phyloP scores from a whole-genome alignment of 176 grass and related monocot genomes.

The Aegilops sharonensis region DNA sequence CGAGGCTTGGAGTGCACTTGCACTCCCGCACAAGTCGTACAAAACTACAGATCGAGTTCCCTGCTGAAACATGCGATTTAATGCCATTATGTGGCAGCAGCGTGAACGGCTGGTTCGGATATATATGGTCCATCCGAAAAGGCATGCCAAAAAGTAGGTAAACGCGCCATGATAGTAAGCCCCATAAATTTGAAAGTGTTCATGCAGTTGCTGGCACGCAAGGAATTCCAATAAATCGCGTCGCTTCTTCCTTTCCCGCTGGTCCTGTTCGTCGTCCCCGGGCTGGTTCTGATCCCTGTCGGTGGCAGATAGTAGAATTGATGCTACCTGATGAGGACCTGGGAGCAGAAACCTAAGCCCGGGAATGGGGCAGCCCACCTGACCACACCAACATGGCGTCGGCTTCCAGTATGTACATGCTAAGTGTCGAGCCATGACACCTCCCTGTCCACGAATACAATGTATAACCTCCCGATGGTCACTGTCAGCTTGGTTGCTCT shows the following conservation, averaged over 20 bases:
- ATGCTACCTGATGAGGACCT: conserved; percentile 28
- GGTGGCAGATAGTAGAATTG: conserved; percentile 37
- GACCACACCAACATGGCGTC: conserved; percentile 46
- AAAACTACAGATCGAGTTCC: neutral
- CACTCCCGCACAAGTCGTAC: neutral
- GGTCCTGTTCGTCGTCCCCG: conserved; percentile 5
- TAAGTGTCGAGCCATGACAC: conserved; percentile 31
- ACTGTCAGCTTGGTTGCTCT: conserved; percentile 3
- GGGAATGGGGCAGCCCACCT: conserved; percentile 39
- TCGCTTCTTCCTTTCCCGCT: conserved; percentile 30
- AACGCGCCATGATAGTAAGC: neutral
- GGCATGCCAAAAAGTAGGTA: neutral
- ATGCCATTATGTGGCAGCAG: conserved; percentile 24
- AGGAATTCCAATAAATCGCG: conserved; percentile 27
- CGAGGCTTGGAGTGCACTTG: conserved; percentile 23
- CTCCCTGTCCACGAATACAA: conserved; percentile 34
- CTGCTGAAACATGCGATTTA: neutral
- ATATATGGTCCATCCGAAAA: neutral
- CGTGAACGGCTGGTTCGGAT: neutral
- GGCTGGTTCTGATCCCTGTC: conserved; percentile 29
- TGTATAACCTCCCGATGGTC: conserved; percentile 33
- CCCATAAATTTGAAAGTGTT: conserved; percentile 9
- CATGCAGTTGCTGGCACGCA: conserved; percentile 48
- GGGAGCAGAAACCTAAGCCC: conserved; percentile 42
- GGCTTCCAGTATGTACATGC: conserved; percentile 53